Percentiles rank a stretch among this genome's conserved stretches.
These are phyloP conservation scores for Phialophora macrospora DNA, from an alignment of 2,329 filamentous ascomycete species.

Conservation along the genomic window DNA sequence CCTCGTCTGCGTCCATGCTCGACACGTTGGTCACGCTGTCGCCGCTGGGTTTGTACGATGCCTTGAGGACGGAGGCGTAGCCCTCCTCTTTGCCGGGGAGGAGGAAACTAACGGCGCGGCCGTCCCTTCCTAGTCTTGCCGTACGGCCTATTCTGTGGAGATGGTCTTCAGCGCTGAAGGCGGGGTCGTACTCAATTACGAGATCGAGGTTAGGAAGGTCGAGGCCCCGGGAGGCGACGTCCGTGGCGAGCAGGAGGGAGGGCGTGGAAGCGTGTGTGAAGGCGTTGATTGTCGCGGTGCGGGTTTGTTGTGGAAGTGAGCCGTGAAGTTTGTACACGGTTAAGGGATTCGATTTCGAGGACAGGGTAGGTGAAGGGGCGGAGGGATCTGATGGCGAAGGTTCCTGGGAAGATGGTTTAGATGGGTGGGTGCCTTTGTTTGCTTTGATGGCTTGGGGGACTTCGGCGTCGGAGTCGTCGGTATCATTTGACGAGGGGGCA, in stretches of 20 bases:
- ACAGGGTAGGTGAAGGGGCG: conserved; percentile 72
- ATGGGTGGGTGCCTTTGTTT: not conserved
- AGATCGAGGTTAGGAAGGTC: conserved; percentile 94
- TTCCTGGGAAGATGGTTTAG: not conserved
- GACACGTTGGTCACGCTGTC: conserved; percentile 64
- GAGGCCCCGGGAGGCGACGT: conserved; percentile 92
- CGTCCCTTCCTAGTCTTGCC: conserved; percentile 85
- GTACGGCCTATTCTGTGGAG: conserved; percentile 94
- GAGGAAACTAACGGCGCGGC: conserved; percentile 86
- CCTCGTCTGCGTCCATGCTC: conserved; percentile 66
- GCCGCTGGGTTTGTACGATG: conserved; percentile 64
- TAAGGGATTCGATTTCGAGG: conserved; percentile 76
- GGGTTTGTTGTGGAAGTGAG: conserved; percentile 83
- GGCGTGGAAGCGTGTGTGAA: conserved; percentile 77
- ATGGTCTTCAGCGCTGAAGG: conserved; percentile 91
- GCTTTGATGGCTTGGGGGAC: conserved; percentile 24
- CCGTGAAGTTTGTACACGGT: conserved; percentile 86
- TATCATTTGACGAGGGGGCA: not conserved
- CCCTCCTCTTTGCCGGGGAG: conserved; percentile 90
- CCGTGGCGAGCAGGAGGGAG: conserved; percentile 86
- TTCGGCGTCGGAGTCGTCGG: conserved; percentile 24
- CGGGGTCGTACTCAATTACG: conserved; percentile 94
- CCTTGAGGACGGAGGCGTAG: conserved; percentile 79
- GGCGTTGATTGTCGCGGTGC: conserved; percentile 81
- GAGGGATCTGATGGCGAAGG: conserved; percentile 47